phyloP scores from a whole-genome alignment of 208 protist species.

The Naegleria fowleri region DNA sequence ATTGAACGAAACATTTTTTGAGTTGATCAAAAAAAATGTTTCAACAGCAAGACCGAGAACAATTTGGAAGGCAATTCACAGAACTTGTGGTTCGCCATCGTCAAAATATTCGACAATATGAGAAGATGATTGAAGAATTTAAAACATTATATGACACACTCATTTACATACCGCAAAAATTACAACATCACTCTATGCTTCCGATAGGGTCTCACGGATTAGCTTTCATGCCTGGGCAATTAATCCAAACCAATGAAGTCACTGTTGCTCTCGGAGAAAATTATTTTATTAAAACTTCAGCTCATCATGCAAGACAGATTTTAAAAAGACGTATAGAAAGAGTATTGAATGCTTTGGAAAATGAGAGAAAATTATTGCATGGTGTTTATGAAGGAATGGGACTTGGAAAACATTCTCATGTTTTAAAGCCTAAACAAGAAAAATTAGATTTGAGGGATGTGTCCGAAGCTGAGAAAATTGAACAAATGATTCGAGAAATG shows the following conservation, averaged over 20 bases:
- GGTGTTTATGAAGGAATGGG: neutral
- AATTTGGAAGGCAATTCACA: neutral
- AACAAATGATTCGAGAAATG: neutral
- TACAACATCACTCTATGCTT: conserved; percentile 15
- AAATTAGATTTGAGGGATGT: neutral
- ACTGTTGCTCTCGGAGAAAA: conserved; percentile 43
- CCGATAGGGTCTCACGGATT: conserved; percentile 32
- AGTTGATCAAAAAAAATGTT: neutral
- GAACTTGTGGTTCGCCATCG: neutral
- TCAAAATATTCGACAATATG: neutral
- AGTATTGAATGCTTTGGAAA: neutral
- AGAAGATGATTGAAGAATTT: neutral
- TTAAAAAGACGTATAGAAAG: neutral
- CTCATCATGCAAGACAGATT: conserved; percentile 34
- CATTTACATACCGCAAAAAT: neutral
- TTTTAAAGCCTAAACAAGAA: neutral
- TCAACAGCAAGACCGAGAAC: neutral
- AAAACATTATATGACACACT: neutral
- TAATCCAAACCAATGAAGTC: conserved; percentile 45
- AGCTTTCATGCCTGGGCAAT: conserved; percentile 39
- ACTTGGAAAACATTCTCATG: neutral
- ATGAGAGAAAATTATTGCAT: neutral
- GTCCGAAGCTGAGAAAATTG: neutral
- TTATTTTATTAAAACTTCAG: conserved; percentile 40
- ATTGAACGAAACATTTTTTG: too few species aligned